phyloP scores from a whole-genome alignment of 2,329 filamentous ascomycete genomes.

The Calonectria multiphialidica region DNA sequence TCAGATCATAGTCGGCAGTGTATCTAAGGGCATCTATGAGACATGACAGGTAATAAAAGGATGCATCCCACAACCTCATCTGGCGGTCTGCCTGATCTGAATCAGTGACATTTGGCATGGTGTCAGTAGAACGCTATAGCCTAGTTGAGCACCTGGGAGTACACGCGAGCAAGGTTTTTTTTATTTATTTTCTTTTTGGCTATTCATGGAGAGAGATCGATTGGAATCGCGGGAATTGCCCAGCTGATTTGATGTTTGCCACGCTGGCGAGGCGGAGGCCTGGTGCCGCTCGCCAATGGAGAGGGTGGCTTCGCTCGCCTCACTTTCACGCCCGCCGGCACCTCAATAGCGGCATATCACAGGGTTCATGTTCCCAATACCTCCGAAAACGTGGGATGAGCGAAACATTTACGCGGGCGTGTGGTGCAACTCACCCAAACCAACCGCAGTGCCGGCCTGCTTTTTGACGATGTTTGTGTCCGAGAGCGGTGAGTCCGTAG shows the following conservation, averaged over 20 bases:
- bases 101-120: not conserved
- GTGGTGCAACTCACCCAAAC: constrained; percentile 33
- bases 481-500: constrained; percentile 43
- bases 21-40: not conserved
- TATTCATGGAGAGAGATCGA: not conserved
- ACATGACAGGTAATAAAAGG: constrained; percentile 7
- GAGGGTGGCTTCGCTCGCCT: constrained; percentile 43
- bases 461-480: constrained; percentile 33
- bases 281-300: constrained; percentile 40
- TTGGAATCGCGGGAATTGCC: constrained; percentile 32
- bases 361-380: constrained; percentile 40
- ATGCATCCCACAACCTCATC: constrained; percentile 5
- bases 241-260: constrained; percentile 42
- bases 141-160: constrained; percentile 14
- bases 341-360: constrained; percentile 38
- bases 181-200: too few relatives aligned
- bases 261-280: constrained; percentile 45
- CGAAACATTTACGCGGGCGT: constrained; percentile 38
- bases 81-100: constrained; percentile 3
- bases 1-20: constrained; percentile 4
- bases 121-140: constrained; percentile 15
- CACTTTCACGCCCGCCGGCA: constrained; percentile 37
- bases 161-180: not conserved
- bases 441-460: constrained; percentile 32
- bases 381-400: constrained; percentile 38